phyloP scores from a whole-genome alignment of 306 rosid species.

The Prunus mongolica region DNA sequence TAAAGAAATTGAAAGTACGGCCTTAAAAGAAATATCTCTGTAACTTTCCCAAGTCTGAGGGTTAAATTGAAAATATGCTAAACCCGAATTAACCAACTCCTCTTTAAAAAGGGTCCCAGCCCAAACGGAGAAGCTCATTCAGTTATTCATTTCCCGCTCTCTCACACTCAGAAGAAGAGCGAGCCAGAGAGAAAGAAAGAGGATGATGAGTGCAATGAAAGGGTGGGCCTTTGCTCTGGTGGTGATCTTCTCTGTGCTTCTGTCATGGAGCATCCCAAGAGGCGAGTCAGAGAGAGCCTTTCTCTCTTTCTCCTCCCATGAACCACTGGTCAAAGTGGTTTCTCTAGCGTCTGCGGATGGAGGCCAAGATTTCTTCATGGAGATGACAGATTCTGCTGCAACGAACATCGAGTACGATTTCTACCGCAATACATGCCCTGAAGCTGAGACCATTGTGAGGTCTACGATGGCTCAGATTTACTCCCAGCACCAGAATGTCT shows the following conservation, averaged over 20 bases:
- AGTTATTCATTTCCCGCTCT: neutral
- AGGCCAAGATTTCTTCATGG: constrained; percentile 13
- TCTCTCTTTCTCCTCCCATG: neutral
- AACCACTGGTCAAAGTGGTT: neutral
- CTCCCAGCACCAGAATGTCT: constrained; percentile 39
- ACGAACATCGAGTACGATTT: constrained; percentile 53
- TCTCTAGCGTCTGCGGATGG: neutral
- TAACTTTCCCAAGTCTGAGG: too few relatives aligned
- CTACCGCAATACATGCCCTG: constrained; percentile 56
- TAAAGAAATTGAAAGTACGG: too few relatives aligned
- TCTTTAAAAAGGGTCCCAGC: too few relatives aligned
- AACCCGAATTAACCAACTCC: too few relatives aligned
- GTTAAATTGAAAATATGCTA: too few relatives aligned
- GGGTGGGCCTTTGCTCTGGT: constrained; percentile 6
- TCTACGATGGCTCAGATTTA: constrained; percentile 45
- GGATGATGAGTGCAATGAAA: neutral
- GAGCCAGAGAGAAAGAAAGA: neutral
- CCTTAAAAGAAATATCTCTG: too few relatives aligned
- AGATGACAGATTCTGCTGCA: constrained; percentile 6
- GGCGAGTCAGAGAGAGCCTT: constrained; percentile 25
- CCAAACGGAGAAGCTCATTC: too few relatives aligned
- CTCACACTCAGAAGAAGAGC: neutral
- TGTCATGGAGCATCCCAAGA: constrained; percentile 37
- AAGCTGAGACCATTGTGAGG: constrained; percentile 53
- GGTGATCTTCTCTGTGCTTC: constrained; percentile 34